phyloP scores from a whole-genome alignment of 257 asterid genomes.

The Scutellaria galericulata region DNA sequence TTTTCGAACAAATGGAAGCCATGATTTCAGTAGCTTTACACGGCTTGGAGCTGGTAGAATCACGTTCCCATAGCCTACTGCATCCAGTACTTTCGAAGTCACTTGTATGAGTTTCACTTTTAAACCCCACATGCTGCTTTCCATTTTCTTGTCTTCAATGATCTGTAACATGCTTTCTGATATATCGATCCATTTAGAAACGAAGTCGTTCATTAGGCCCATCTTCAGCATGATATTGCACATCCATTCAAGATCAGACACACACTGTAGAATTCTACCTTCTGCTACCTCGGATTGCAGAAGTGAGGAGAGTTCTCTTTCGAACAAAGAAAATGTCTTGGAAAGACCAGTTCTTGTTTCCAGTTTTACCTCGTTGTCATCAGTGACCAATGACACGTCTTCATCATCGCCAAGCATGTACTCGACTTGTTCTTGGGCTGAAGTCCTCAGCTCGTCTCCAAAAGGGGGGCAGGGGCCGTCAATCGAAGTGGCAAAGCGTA shows the following conservation, averaged over 20 bases:
- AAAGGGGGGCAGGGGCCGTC: conserved; percentile 53
- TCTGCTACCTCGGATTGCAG: conserved; percentile 44
- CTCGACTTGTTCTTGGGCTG: conserved; percentile 86
- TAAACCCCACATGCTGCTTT: conserved; percentile 54
- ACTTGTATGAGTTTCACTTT: conserved; percentile 63
- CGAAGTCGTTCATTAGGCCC: conserved; percentile 73
- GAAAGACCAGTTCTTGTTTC: conserved; percentile 60
- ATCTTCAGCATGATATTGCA: conserved; percentile 62
- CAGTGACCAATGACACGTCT: conserved; percentile 50
- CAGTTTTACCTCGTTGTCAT: conserved; percentile 60
- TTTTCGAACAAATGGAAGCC: conserved; percentile 78
- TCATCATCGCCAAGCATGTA: conserved; percentile 79
- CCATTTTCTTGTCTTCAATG: conserved; percentile 50
- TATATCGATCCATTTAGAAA: conserved; percentile 57
- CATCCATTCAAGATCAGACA: conserved; percentile 78
- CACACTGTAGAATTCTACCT: conserved; percentile 39
- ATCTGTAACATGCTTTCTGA: conserved; percentile 48
- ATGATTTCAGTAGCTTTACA: conserved; percentile 54
- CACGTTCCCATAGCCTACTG: conserved; percentile 78
- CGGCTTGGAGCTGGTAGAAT: conserved; percentile 67
- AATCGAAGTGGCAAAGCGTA: conserved; percentile 69
- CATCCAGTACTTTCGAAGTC: conserved; percentile 74
- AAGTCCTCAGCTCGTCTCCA: conserved; percentile 61
- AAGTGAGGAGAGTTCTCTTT: conserved; percentile 48
- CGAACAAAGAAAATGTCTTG: conserved; percentile 53